Evolutionary conservation across 1,139 yeast species (phyloP).

Genomic region (Suhomyces panamericanus): DNA sequence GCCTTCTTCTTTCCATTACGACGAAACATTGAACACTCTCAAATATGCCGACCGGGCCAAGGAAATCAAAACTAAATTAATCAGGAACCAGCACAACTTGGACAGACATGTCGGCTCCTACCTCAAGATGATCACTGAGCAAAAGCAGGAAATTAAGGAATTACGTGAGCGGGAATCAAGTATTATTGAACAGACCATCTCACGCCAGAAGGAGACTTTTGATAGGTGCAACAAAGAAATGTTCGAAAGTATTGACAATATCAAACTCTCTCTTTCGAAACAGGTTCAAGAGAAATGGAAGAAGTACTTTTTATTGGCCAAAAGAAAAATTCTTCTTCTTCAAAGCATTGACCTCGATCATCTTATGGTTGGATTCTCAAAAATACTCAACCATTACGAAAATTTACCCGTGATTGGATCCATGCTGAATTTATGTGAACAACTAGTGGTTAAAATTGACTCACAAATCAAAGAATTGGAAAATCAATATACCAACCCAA

Average conservation of each 20-base stretch:
- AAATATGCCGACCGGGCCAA: conserved; percentile 91
- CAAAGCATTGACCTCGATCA: conserved; percentile 36
- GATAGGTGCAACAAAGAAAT: conserved; percentile 40
- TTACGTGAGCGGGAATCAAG: conserved; percentile 55
- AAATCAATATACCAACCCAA: conserved; percentile 44
- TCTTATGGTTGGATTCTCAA: conserved; percentile 7
- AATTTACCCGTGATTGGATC: conserved; percentile 2
- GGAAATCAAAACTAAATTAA: conserved; percentile 79
- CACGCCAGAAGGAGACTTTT: conserved; percentile 29
- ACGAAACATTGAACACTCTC: conserved; percentile 85
- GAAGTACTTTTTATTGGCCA: conserved; percentile 55
- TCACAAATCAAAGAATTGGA: conserved; percentile 54
- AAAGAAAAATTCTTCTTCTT: conserved; percentile 52
- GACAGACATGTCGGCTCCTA: conserved; percentile 89
- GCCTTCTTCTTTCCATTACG: conserved; percentile 83
- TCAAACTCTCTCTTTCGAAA: conserved; percentile 40
- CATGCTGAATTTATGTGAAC: conserved; percentile 26
- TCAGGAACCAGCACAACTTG: conserved; percentile 72
- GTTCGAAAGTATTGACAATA: conserved; percentile 40
- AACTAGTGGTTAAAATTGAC: conserved; percentile 26
- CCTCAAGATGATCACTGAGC: conserved; percentile 81
- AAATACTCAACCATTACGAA: conserved; percentile 2
- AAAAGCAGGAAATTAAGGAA: conserved; percentile 73
- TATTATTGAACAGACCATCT: conserved; percentile 37
- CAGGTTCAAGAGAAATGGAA: conserved; percentile 47